These are phyloP conservation scores for Colletotrichum gigasporum DNA, from an alignment of 2,329 filamentous ascomycete genomes.

Conservation along the genomic window DNA sequence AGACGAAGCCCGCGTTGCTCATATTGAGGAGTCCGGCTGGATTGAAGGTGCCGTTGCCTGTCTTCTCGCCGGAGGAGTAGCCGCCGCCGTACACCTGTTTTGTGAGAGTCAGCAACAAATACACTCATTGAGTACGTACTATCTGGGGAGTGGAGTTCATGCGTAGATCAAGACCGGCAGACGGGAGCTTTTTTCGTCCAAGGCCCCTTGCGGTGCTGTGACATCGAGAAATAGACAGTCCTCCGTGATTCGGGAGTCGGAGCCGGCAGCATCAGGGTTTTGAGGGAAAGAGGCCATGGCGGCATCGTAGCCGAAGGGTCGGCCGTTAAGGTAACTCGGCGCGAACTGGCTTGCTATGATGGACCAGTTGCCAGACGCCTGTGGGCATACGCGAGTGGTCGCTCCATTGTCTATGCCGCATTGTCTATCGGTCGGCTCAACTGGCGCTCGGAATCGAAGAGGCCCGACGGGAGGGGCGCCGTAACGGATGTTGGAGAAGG, in stretches of 20 bases:
- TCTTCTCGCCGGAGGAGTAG: background rate
- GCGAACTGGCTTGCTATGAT: no score
- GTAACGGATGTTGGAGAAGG: slow-evolving; percentile 50
- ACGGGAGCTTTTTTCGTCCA: background rate
- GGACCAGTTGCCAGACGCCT: no score
- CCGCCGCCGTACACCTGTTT: slow-evolving; percentile 27
- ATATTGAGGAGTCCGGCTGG: background rate
- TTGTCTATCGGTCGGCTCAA: slow-evolving; percentile 36
- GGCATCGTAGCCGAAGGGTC: no score
- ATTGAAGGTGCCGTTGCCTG: background rate
- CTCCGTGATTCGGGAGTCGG: background rate
- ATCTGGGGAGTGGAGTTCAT: no score
- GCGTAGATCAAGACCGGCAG: no score
- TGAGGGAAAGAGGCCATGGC: slow-evolving; percentile 21
- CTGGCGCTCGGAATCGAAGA: slow-evolving; percentile 47
- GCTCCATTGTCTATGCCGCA: slow-evolving; percentile 41
- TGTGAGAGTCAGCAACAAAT: no score
- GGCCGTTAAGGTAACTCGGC: no score
- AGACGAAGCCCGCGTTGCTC: background rate
- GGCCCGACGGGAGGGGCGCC: slow-evolving; percentile 47
- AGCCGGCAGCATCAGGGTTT: slow-evolving; percentile 31
- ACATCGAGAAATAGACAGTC: background rate
- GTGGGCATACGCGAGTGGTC: no score
- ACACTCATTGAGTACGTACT: no score
- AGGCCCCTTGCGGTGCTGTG: background rate